Percentiles rank a stretch among this genome's conserved stretches.
phyloP scores from a whole-genome alignment of 306 rosid genomes.

The Potentilla sterilis region DNA sequence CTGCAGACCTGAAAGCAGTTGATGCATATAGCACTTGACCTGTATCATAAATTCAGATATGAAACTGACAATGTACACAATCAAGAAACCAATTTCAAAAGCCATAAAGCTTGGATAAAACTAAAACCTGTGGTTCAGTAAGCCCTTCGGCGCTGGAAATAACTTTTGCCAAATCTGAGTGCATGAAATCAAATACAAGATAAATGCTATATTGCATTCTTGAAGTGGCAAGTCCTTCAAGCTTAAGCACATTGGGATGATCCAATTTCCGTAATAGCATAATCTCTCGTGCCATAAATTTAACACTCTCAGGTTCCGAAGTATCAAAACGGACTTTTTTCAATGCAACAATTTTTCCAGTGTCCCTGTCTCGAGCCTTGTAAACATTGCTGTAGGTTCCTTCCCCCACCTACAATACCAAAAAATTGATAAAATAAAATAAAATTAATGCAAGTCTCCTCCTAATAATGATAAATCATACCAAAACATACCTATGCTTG shows the following conservation, averaged over 20 bases:
- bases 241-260: constrained; percentile 82
- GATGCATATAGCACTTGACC: constrained; percentile 93
- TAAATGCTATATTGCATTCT: constrained; percentile 88
- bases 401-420: constrained; percentile 73
- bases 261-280: constrained; percentile 66
- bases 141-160: constrained; percentile 53
- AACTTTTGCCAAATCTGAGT: constrained; percentile 67
- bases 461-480: constrained; percentile 2
- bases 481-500: neutral
- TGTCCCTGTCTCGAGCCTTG: constrained; percentile 79
- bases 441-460: neutral
- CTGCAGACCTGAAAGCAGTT: constrained; percentile 84
- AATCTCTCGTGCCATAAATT: constrained; percentile 93
- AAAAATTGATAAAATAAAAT: neutral
- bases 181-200: constrained; percentile 93
- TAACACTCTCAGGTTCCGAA: constrained; percentile 79
- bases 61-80: constrained; percentile 14
- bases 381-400: constrained; percentile 98
- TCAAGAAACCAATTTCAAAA: constrained; percentile 21
- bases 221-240: constrained; percentile 89
- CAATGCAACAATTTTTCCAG: constrained; percentile 73
- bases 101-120: neutral
- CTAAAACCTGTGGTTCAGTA: constrained; percentile 81
- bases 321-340: constrained; percentile 86
- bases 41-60: constrained; percentile 42